Evolutionary conservation across 1,139 yeast species (phyloP).

Genomic region (Hansenula sp.): DNA sequence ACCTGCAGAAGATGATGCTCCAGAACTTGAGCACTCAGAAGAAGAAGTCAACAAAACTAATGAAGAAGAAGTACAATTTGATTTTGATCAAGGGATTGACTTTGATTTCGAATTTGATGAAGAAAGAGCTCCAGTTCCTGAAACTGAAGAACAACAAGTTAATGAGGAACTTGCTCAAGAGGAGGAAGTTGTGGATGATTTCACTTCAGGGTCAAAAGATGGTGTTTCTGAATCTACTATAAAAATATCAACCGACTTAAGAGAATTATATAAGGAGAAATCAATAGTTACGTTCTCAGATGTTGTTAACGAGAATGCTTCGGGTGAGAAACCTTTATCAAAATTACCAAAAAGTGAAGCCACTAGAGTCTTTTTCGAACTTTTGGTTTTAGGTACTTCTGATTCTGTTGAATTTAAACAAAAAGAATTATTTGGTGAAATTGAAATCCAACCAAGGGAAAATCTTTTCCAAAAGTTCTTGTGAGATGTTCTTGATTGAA

Average conservation of each 20-base stretch:
- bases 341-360: conserved; percentile 52
- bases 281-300: conserved; percentile 32
- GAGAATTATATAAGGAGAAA: conserved; percentile 28
- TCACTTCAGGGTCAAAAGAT: conserved; percentile 10
- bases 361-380: conserved; percentile 73
- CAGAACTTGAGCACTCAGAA: conserved; percentile 19
- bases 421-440: conserved; percentile 54
- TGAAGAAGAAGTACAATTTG: conserved; percentile 20
- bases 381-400: conserved; percentile 76
- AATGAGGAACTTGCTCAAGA: conserved; percentile 10
- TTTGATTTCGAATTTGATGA: conserved; percentile 6
- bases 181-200: conserved; percentile 7
- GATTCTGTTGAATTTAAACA: conserved; percentile 68
- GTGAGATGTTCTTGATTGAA: conserved; percentile 8
- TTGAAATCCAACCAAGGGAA: conserved; percentile 48
- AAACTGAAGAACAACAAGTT: conserved; percentile 10
- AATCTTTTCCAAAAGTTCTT: conserved; percentile 41
- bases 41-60: conserved; percentile 8
- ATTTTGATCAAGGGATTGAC: no score
- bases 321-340: conserved; percentile 25
- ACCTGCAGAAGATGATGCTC: conserved; percentile 12
- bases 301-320: conserved; percentile 37
- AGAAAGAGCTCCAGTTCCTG: background rate
- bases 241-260: conserved; percentile 50
- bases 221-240: conserved; percentile 43